Evolutionary conservation across 75 land plant species (phyloP), one percentile per base, ranked within the genome.

Genomic region (Picea sitchensis): DNA sequence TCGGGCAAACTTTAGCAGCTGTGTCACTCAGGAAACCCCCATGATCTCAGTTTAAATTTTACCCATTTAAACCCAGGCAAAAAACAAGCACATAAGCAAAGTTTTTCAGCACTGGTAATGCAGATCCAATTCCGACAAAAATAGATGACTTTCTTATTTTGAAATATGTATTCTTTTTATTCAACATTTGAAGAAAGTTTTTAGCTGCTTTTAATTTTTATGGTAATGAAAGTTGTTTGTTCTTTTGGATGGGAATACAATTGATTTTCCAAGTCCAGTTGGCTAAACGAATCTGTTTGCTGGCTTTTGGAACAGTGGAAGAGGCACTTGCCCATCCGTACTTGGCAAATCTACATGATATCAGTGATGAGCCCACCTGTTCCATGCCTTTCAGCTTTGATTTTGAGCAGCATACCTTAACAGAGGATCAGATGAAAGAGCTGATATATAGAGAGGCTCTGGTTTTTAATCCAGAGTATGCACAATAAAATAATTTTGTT

Each of bases 281-380:
- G 51, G 73, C 20, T 44, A 41, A 71, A 44, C 21, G n/a, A 41
- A 34, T 58, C 32, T 12, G 32, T 20, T 14, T 76, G 61, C 11
- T 57, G 34, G n/a, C 26, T 34, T 67, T 74, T 31, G 32, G 2
- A 85, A 82, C 92, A 92, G 92, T 90, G 81, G 92, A 90, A 80
- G 90, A 90, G 58, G 92, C 94, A 20, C 83, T 92, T 58, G 87
- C 90, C 9, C 94, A 92, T 82, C 94, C 94, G 18, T 92, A 93
- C 76, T 80, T 94, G 65, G 89, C 84, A 76, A 86, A 82, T 69
- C 77, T 94, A 26, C 96, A 94, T 78, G 94, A 94, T 73, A 51
- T 82, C 59, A 86, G 85, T 44, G 96, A 93, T 82, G 96, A 92
- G 79, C 94, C 96, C 3, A 76, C 76, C 47, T 93, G 96, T 81